These are phyloP conservation scores for Termitomyces heimii DNA, from an alignment of 768 basidiomycete genomes.

Conservation along the genomic window DNA sequence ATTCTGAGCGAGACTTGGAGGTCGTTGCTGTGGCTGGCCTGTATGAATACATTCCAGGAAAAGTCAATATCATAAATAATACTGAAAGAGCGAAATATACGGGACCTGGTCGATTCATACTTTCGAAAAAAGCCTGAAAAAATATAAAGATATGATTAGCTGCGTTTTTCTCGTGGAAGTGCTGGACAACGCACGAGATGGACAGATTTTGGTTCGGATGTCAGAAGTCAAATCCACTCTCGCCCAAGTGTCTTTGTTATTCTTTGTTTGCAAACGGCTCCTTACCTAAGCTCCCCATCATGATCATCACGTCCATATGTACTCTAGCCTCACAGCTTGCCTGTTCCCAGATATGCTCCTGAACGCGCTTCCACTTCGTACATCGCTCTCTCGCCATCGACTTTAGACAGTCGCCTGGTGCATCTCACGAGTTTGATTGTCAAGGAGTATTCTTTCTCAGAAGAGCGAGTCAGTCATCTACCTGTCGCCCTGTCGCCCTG, in stretches of 20 bases:
- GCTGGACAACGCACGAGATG: slow-evolving; percentile 6
- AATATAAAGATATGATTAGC: slow-evolving; percentile 6
- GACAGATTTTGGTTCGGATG: slow-evolving; percentile 12
- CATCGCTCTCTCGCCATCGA: not conserved
- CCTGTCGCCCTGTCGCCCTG: not conserved
- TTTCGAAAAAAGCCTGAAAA: slow-evolving; percentile 28
- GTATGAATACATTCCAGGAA: slow-evolving; percentile 21
- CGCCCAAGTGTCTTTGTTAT: slow-evolving; percentile 28
- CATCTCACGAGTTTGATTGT: not conserved
- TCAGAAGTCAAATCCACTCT: slow-evolving; percentile 10
- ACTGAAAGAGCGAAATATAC: slow-evolving; percentile 14
- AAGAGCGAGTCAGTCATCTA: not conserved
- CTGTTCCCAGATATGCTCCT: not conserved
- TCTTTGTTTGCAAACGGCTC: slow-evolving; percentile 30
- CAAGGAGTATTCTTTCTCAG: no score
- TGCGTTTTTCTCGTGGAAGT: not conserved
- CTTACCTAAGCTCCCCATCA: slow-evolving; percentile 14
- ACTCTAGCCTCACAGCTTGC: not conserved
- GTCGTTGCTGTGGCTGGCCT: slow-evolving; percentile 82
- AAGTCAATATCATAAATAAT: slow-evolving; percentile 14
- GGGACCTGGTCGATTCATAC: slow-evolving; percentile 60
- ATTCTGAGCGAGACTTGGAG: slow-evolving; percentile 66
- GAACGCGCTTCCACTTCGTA: not conserved
- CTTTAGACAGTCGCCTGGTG: not conserved
- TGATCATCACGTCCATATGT: not conserved